phyloP scores from a whole-genome alignment of 768 basidiomycete species.

The Coprinopsis cinerea region DNA sequence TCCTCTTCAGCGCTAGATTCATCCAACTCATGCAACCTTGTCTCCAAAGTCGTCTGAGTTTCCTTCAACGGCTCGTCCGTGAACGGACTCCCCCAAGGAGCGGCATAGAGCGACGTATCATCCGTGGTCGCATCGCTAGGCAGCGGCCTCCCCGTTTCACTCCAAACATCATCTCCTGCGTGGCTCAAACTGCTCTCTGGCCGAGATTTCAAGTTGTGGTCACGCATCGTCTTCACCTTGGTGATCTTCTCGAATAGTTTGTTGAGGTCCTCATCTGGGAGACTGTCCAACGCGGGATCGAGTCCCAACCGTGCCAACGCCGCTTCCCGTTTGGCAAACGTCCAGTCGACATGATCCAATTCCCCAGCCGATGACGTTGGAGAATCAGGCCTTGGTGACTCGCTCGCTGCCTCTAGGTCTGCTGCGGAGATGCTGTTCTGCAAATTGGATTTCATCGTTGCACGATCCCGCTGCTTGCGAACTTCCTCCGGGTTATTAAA shows the following conservation, averaged over 20 bases:
- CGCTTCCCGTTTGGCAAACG: slow-evolving; percentile 93
- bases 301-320: slow-evolving; percentile 81
- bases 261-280: slow-evolving; percentile 93
- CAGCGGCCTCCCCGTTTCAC: slow-evolving; percentile 76
- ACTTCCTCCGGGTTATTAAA: slow-evolving; percentile 96
- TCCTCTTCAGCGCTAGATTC: slow-evolving; percentile 53
- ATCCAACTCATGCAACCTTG: slow-evolving; percentile 55
- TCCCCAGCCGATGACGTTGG: slow-evolving; percentile 64
- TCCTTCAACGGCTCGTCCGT: slow-evolving; percentile 61
- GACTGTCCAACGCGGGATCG: slow-evolving; percentile 85
- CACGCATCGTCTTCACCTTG: slow-evolving; percentile 83
- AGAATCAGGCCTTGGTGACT: slow-evolving; percentile 73
- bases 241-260: slow-evolving; percentile 93
- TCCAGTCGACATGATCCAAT: slow-evolving; percentile 84
- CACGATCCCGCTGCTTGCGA: slow-evolving; percentile 83
- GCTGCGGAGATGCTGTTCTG: slow-evolving; percentile 58
- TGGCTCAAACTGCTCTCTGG: slow-evolving; percentile 88
- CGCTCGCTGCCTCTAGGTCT: slow-evolving; percentile 53
- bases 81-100: slow-evolving; percentile 58
- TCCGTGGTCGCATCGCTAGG: slow-evolving; percentile 78
- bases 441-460: slow-evolving; percentile 64
- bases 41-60: slow-evolving; percentile 71
- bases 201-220: slow-evolving; percentile 71
- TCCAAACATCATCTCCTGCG: slow-evolving; percentile 85
- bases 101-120: slow-evolving; percentile 78